Percentiles rank a stretch among this genome's conserved stretches.
Conservation (phyloP, 2,329 filamentous ascomycete genomes). For the Fusarium begoniae region DNA sequence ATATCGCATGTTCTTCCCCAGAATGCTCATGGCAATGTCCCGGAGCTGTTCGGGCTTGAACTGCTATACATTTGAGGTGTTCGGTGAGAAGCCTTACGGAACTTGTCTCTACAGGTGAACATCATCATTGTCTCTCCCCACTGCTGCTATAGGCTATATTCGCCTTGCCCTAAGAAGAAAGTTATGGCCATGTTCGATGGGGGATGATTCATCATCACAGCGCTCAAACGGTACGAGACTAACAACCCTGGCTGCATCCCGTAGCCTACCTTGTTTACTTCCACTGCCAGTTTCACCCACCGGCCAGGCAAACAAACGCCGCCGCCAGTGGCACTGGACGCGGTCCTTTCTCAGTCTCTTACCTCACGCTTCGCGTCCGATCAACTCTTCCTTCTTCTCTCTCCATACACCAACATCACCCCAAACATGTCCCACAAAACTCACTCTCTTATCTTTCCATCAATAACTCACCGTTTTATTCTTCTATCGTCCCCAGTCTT, state of each 20-base stretch:
- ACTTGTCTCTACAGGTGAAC: too few species aligned
- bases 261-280: neutral
- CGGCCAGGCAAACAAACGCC: neutral
- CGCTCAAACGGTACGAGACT: neutral
- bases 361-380: too few species aligned
- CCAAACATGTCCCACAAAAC: too few species aligned
- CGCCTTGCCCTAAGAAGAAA: neutral
- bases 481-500: neutral
- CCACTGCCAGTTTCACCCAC: too few species aligned
- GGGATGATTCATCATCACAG: neutral
- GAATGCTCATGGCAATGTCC: accelerated
- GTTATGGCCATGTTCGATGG: neutral
- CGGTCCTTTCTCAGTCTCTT: accelerated
- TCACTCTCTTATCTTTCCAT: too few species aligned
- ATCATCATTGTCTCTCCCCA: accelerated
- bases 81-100: too few species aligned
- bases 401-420: neutral
- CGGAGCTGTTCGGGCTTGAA: neutral
- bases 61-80: neutral
- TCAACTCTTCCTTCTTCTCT: neutral
- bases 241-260: neutral
- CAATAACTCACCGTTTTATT: accelerated
- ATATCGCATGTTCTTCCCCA: neutral
- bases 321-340: neutral
- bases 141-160: accelerated